Percentiles rank a stretch among this genome's conserved stretches.
Conservation (phyloP, 306 rosid species). For the Echinosophora koreensis region DNA sequence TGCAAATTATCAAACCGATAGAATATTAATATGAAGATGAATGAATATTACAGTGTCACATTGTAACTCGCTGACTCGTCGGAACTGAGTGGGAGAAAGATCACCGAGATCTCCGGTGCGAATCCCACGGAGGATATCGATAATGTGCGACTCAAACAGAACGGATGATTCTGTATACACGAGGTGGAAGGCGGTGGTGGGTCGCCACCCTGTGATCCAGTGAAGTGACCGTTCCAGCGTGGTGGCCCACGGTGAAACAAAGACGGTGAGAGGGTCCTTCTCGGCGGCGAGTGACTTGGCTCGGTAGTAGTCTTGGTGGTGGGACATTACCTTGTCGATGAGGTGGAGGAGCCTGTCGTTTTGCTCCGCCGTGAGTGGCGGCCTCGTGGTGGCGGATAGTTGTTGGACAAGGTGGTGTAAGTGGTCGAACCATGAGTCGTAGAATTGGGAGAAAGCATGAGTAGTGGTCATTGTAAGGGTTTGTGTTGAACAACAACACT, state of each 20-base stretch:
- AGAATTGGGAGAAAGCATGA: conserved; percentile 55
- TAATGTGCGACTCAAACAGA: conserved; percentile 74
- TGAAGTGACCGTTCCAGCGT: conserved; percentile 76
- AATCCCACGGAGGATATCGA: conserved; percentile 74
- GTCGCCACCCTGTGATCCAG: conserved; percentile 92
- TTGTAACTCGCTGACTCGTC: conserved; percentile 77
- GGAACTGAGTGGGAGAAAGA: conserved; percentile 75
- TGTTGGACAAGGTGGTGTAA: conserved; percentile 54
- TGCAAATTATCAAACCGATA: not conserved
- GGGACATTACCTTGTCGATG: conserved; percentile 61
- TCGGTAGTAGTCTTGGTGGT: conserved; percentile 61
- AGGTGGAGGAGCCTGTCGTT: conserved; percentile 43
- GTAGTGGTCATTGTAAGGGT: not conserved
- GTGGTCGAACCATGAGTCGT: conserved; percentile 69
- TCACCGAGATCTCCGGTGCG: conserved; percentile 91
- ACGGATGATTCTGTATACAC: conserved; percentile 81
- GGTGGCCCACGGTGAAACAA: conserved; percentile 79
- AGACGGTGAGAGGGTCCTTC: conserved; percentile 57
- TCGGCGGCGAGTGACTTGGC: conserved; percentile 62
- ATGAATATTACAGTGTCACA: conserved; percentile 64
- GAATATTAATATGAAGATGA: not conserved
- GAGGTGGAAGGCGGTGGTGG: conserved; percentile 86
- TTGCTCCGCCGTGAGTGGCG: conserved; percentile 49
- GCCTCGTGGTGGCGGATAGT: conserved; percentile 37
- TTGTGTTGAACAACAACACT: too few species aligned